Evolutionary conservation across 768 basidiomycete genomes (phyloP).

Genomic region (Tephrocybe sp.): DNA sequence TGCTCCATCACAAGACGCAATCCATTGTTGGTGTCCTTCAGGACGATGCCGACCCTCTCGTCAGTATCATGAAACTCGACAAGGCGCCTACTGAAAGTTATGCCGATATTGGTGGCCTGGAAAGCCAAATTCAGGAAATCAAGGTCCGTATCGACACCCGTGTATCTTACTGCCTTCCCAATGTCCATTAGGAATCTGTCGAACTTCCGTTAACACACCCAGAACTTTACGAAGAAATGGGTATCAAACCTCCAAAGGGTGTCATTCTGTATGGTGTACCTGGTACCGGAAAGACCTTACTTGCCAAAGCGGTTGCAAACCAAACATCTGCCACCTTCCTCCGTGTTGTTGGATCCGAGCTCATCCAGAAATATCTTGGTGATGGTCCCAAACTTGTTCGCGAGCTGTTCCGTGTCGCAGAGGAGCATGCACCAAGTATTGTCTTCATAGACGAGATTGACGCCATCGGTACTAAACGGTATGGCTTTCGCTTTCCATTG

Average conservation of each 20-base stretch:
- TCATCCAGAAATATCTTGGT: conserved; percentile 99
- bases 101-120: conserved; percentile 96
- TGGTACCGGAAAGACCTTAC: conserved; percentile 95
- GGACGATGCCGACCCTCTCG: conserved; percentile 94
- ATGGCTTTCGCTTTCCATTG: conserved; percentile 15
- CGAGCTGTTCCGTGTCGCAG: conserved; percentile 94
- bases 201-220: conserved; percentile 97
- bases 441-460: conserved; percentile 99
- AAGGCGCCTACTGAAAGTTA: conserved; percentile 99
- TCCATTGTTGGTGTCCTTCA: conserved; percentile 93
- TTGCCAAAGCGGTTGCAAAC: conserved; percentile 97
- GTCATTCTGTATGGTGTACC: conserved; percentile 99
- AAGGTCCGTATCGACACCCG: conserved; percentile 52
- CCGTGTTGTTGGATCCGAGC: conserved; percentile 94
- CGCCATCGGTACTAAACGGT: conserved; percentile 98
- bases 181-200: conserved; percentile 79
- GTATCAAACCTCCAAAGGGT: conserved; percentile 99
- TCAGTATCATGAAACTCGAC: conserved; percentile 98
- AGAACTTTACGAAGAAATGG: conserved; percentile 99
- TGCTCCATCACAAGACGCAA: conserved; percentile 95
- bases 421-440: conserved; percentile 97
- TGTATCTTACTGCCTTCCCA: neutral
- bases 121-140: conserved; percentile 97
- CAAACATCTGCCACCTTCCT: conserved; percentile 98
- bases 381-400: conserved; percentile 98